These are phyloP conservation scores for Raphanus hybrid DNA, from an alignment of 441 rosid genomes.

Conservation along the genomic window DNA sequence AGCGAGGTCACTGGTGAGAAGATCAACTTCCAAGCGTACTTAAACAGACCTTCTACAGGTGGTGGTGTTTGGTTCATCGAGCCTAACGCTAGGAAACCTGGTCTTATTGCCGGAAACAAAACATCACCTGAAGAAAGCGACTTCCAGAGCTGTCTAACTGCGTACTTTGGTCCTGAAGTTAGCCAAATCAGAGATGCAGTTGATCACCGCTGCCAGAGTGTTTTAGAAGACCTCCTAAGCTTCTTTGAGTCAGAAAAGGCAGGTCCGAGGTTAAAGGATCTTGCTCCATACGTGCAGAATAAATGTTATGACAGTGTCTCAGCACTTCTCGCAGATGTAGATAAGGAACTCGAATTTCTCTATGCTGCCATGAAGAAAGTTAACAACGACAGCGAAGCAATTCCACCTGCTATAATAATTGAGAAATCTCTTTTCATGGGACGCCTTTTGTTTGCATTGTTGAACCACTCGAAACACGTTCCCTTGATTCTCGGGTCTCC, in stretches of 20 bases:
- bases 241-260: constrained; percentile 97
- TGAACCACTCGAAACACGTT: constrained; percentile 81
- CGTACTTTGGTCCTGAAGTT: constrained; percentile 93
- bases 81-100: constrained; percentile 64
- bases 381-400: constrained; percentile 45
- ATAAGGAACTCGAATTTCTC: constrained; percentile 70
- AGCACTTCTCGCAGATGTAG: constrained; percentile 62
- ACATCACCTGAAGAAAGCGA: constrained; percentile 66
- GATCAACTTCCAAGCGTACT: constrained; percentile 73
- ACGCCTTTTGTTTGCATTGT: constrained; percentile 87
- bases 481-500: constrained; percentile 92
- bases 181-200: constrained; percentile 85
- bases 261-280: constrained; percentile 74
- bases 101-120: constrained; percentile 52
- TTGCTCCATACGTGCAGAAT: constrained; percentile 82
- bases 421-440: constrained; percentile 95
- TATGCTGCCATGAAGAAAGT: constrained; percentile 56
- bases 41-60: constrained; percentile 84
- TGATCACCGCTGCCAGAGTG: constrained; percentile 71
- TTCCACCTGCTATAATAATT: constrained; percentile 66
- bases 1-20: constrained; percentile 57
- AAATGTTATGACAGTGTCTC: constrained; percentile 85
- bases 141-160: constrained; percentile 77
- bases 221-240: constrained; percentile 84
- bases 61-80: constrained; percentile 98